Percentiles rank a stretch among this genome's conserved stretches.
Conservation (phyloP, 2,329 filamentous ascomycete species). For the Diplocarpon mali region DNA sequence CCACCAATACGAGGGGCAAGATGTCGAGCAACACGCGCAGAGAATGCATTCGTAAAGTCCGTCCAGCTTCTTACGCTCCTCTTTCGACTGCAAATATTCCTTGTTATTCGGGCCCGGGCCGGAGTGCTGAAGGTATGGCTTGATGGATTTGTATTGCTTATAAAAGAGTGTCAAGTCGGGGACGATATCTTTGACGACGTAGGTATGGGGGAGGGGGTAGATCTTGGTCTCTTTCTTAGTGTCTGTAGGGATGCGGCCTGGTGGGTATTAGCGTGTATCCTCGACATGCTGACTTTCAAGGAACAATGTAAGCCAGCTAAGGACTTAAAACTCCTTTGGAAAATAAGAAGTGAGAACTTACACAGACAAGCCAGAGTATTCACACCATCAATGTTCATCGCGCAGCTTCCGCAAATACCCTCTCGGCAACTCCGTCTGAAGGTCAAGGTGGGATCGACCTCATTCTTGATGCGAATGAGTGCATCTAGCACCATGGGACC, state of each 20-base stretch:
- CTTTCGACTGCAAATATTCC: conserved; percentile 84
- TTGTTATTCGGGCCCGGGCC: conserved; percentile 77
- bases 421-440: conserved; percentile 95
- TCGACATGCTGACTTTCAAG: neutral
- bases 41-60: conserved; percentile 99
- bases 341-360: conserved; percentile 39
- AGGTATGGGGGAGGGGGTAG: conserved; percentile 96
- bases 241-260: conserved; percentile 89
- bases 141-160: conserved; percentile 99
- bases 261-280: conserved; percentile 22
- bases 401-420: conserved; percentile 96
- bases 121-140: conserved; percentile 92
- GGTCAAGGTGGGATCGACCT: conserved; percentile 90
- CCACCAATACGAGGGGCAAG: conserved; percentile 99
- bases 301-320: neutral
- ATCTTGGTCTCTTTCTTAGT: conserved; percentile 75
- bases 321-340: no score
- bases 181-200: conserved; percentile 97
- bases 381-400: conserved; percentile 99
- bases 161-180: conserved; percentile 98
- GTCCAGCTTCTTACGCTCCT: conserved; percentile 86
- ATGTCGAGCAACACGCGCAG: conserved; percentile 97
- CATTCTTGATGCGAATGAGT: conserved; percentile 97
- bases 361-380: conserved; percentile 97
- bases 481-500: conserved; percentile 98